Base-by-base conservation (phyloP, 768 basidiomycete genomes). In the Lyophyllum atratum region DNA sequence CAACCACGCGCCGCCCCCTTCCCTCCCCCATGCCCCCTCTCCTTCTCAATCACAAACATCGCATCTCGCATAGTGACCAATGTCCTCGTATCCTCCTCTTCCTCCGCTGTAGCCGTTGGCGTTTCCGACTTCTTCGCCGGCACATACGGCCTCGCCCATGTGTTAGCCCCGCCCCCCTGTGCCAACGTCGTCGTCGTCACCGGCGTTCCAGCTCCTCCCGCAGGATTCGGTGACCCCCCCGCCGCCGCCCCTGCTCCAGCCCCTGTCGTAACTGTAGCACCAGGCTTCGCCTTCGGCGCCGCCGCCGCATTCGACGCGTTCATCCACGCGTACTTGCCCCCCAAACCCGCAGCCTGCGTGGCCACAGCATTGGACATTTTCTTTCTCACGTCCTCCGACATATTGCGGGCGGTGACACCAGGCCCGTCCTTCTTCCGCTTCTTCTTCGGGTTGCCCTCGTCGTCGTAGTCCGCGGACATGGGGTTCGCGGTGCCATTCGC, bases 361-460 rank as follows among this genome's bases (percentile, higher is more conserved):
- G 93, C 93, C 6, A 91, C 90, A 22, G 89, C 89, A 69, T 96
- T 93, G 31, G 89, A 90, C 86, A 95, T 86, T 69, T 92, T 93
- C 80, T 95, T 95, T 62, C 87, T 78, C 64, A 93, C 89, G 64
- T 95, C 93, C 71, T 94, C 93, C 5, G 87, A 89, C 90, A 95
- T 92, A 67, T 93, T 94, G 55, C 89, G 77, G 53, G 92, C 91
- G 0, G 90, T 90, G 11, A 92, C 89, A 11, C 91, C 89, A 0
- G 92, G 90, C 0, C 89, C 89, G 29, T 92, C 91, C 68, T 89
- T 87, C 70, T 92, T 92, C 71, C 89, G 83, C 73, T 91, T 92
- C 75, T 89, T 92, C 74, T 87, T 86, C 49, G 80, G 82, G 33
- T 77, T 80, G 1, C 77, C 82, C 4, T 82, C 84, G 19, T 66